Conservation (phyloP, 305 asterid species). For the Fraxinus platypoda region DNA sequence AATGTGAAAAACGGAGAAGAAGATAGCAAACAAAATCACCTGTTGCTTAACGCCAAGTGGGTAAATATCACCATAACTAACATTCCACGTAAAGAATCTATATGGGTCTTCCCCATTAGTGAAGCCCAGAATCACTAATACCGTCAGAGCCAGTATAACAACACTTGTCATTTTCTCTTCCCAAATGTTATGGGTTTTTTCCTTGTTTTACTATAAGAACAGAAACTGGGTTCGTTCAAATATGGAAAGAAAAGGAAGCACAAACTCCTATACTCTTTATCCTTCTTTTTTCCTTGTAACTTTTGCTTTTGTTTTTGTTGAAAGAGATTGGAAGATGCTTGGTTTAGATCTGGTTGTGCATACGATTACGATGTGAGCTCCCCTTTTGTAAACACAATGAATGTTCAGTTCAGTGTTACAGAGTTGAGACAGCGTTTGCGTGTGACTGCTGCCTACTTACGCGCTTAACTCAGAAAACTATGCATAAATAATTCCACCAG, state of each 20-base stretch:
- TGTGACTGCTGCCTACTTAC: background rate
- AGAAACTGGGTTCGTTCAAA: background rate
- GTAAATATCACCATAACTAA: conserved; percentile 73
- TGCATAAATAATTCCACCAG: background rate
- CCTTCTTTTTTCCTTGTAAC: background rate
- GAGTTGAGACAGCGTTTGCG: background rate
- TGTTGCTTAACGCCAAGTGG: conserved; percentile 83
- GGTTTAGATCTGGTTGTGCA: background rate
- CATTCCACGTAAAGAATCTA: conserved; percentile 80
- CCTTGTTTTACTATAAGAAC: background rate
- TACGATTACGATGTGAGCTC: background rate
- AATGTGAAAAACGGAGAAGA: background rate
- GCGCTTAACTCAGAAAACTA: background rate
- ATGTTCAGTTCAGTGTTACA: background rate
- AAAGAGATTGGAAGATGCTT: background rate
- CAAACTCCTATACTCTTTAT: background rate
- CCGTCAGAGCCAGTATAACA: conserved; percentile 3
- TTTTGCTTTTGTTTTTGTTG: background rate
- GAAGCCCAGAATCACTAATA: conserved; percentile 2
- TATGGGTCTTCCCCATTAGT: conserved; percentile 62
- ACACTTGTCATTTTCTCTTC: background rate
- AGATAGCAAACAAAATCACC: conserved; percentile 27
- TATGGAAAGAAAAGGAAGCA: background rate
- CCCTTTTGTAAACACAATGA: background rate
- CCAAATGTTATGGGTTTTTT: background rate